Percentiles rank a stretch among this genome's conserved stretches.
These are phyloP conservation scores for Oleoguttula mirabilis DNA, from an alignment of 495 filamentous ascomycete species.

Conservation along the genomic window DNA sequence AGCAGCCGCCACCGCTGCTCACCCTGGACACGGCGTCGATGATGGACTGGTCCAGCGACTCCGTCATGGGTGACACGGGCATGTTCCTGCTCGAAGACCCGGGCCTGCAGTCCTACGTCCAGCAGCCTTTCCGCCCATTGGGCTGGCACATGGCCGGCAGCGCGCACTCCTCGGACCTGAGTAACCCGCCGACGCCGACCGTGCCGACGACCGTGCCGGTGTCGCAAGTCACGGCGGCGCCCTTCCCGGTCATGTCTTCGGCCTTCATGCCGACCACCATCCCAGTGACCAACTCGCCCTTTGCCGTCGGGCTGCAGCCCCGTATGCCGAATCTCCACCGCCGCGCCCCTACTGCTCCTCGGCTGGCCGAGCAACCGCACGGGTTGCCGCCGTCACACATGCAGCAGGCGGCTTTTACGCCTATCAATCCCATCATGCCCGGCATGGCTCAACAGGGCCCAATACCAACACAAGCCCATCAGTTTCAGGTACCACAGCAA, in stretches of 20 bases:
- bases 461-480: no score
- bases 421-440: conserved; percentile 9
- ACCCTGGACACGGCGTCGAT: conserved; percentile 20
- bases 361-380: neutral
- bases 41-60: conserved; percentile 25
- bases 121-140: conserved; percentile 27
- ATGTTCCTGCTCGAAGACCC: conserved; percentile 38
- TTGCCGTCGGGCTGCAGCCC: conserved; percentile 15
- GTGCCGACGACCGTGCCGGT: conserved; percentile 14
- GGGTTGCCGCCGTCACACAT: neutral
- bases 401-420: conserved; percentile 5
- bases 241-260: conserved; percentile 17
- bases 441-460: no score
- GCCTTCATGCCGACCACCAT: conserved; percentile 1
- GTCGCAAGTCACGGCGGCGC: conserved; percentile 9
- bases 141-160: conserved; percentile 29
- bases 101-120: conserved; percentile 29
- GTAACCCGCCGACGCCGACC: neutral
- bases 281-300: conserved; percentile 13
- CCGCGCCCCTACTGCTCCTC: neutral
- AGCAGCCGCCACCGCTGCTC: neutral
- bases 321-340: conserved; percentile 10
- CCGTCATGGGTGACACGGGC: conserved; percentile 38
- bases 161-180: neutral
- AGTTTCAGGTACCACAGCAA: no score